Evolutionary conservation across 2,329 filamentous ascomycete genomes (phyloP).

Genomic region (Graphiopsis chlorocephala): DNA sequence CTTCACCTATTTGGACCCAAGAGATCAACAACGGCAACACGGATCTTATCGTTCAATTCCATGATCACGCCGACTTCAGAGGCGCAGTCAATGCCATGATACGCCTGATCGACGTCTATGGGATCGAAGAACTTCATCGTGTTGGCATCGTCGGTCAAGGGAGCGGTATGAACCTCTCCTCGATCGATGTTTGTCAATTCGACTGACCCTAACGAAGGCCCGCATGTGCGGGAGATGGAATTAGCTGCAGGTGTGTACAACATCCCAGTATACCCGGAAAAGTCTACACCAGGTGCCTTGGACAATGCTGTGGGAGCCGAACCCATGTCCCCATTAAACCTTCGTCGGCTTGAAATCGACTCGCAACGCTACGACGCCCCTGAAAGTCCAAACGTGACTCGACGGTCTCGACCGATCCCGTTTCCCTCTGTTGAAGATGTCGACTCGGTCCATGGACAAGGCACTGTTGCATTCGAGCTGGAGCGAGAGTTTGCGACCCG

Average conservation of each 20-base stretch:
- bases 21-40: slow-evolving; percentile 6
- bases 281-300: background rate
- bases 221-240: background rate
- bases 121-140: background rate
- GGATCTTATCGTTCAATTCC: slow-evolving; percentile 3
- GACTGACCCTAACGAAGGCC: background rate
- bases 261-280: slow-evolving; percentile 1
- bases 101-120: background rate
- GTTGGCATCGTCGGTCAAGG: slow-evolving; percentile 9
- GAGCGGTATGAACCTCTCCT: background rate
- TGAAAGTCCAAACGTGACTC: slow-evolving; percentile 55
- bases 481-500: slow-evolving; percentile 61
- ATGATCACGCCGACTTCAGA: background rate
- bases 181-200: background rate
- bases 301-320: background rate
- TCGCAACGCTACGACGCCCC: background rate
- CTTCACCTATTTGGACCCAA: slow-evolving; percentile 6
- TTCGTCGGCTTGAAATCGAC: slow-evolving; percentile 2
- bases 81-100: slow-evolving; percentile 4
- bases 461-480: slow-evolving; percentile 82
- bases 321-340: background rate
- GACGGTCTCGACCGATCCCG: slow-evolving; percentile 74
- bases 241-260: slow-evolving; percentile 3
- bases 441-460: slow-evolving; percentile 88
- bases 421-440: slow-evolving; percentile 92